A percentile compares a stretch with the other conserved stretches of the same genome.
Evolutionary conservation across 2,329 filamentous ascomycete genomes (phyloP).

Genomic region (Didymella exigua): DNA sequence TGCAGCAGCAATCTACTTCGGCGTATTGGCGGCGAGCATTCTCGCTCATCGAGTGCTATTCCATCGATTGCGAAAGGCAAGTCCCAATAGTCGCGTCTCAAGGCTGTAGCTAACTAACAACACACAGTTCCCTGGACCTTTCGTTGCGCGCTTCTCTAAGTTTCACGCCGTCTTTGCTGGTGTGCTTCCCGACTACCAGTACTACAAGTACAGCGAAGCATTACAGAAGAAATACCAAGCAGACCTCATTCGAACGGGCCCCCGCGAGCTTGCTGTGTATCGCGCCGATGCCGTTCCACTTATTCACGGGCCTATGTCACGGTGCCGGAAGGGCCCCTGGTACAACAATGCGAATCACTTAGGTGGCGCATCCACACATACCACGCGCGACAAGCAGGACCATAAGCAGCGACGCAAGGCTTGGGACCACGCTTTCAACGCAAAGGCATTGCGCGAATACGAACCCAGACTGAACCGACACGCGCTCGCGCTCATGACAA

Average conservation of each 20-base stretch:
- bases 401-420: conserved; percentile 39
- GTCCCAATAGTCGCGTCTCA: background rate
- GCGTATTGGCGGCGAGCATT: conserved; percentile 41
- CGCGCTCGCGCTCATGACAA: conserved; percentile 31
- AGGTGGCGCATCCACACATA: conserved; percentile 32
- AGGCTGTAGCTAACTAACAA: background rate
- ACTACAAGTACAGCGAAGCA: conserved; percentile 32
- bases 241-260: conserved; percentile 44
- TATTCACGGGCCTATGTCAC: conserved; percentile 37
- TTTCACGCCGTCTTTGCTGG: conserved; percentile 43
- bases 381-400: conserved; percentile 36
- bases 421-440: conserved; percentile 45
- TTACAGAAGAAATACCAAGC: conserved; percentile 37
- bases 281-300: conserved; percentile 35
- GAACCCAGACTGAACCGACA: conserved; percentile 44
- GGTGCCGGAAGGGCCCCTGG: conserved; percentile 39
- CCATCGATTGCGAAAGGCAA: conserved; percentile 46
- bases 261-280: conserved; percentile 41
- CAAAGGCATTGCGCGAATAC: conserved; percentile 44
- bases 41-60: conserved; percentile 49
- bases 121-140: conserved; percentile 48
- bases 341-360: conserved; percentile 29
- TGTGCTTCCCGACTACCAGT: conserved; percentile 29
- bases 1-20: conserved; percentile 30
- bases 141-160: conserved; percentile 46